These are phyloP conservation scores for Neofusicoccum sp. DNA, from an alignment of 2,329 filamentous ascomycete species.

Conservation along the genomic window DNA sequence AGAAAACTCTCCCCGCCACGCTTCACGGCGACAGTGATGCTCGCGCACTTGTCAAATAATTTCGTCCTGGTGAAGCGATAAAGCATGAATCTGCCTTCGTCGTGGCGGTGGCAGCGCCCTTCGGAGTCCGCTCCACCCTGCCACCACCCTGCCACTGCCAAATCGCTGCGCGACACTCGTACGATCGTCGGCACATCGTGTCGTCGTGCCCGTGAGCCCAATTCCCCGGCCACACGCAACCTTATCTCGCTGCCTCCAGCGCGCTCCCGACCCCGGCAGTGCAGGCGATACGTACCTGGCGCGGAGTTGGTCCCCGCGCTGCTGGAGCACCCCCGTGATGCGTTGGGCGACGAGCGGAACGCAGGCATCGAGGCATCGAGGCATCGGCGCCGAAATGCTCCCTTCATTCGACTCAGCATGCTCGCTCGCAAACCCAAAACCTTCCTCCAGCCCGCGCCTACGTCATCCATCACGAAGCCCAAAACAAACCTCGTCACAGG, in stretches of 20 bases:
- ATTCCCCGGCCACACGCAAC: neutral
- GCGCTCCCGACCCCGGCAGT: neutral
- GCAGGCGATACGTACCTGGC: neutral
- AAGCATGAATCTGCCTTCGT: neutral
- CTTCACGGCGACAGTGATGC: neutral
- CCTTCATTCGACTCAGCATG: neutral
- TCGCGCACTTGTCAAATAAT: neutral
- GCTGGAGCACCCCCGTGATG: neutral
- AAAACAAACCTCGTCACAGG: neutral
- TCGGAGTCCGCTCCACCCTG: neutral
- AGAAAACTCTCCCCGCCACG: neutral
- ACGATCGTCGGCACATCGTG: neutral
- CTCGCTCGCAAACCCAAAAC: neutral
- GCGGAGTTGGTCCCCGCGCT: neutral
- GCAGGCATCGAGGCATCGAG: neutral
- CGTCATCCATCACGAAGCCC: conserved; percentile 6
- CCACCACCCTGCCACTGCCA: neutral
- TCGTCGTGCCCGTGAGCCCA: neutral
- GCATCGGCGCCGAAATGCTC: neutral
- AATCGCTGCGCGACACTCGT: neutral
- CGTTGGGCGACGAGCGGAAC: neutral
- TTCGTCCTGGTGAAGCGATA: neutral
- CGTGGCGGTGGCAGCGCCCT: neutral
- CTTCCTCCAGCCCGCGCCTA: neutral
- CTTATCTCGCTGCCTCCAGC: neutral